Percentiles rank a stretch among this genome's conserved stretches.
Conservation (phyloP, 768 basidiomycete genomes). For the Termitomyces sp. region DNA sequence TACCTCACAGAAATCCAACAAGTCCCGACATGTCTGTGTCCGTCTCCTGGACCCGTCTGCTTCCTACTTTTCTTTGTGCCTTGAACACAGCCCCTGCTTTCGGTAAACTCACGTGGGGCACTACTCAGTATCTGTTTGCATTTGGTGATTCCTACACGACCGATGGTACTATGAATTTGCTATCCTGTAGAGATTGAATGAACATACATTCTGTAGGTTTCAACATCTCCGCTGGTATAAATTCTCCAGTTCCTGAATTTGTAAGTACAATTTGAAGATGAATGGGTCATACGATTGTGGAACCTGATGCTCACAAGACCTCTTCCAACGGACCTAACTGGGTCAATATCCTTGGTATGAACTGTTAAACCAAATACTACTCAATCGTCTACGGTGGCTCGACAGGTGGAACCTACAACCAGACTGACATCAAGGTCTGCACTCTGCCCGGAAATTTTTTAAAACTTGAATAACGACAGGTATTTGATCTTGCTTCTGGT, state of each 20-base stretch:
- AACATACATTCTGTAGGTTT: slow-evolving; percentile 29
- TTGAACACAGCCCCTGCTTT: slow-evolving; percentile 5
- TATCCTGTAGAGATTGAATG: neutral
- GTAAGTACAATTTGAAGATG: slow-evolving; percentile 25
- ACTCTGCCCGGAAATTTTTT: neutral
- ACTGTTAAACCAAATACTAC: neutral
- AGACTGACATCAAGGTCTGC: slow-evolving; percentile 42
- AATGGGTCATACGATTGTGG: neutral
- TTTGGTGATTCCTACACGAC: slow-evolving; percentile 64
- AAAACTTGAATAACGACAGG: slow-evolving; percentile 6
- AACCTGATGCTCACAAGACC: slow-evolving; percentile 26
- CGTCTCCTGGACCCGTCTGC: slow-evolving; percentile 2
- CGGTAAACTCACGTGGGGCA: slow-evolving; percentile 40
- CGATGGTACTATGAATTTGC: slow-evolving; percentile 23
- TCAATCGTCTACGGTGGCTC: neutral
- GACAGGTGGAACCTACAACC: slow-evolving; percentile 47
- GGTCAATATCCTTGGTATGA: slow-evolving; percentile 46
- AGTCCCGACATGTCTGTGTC: neutral
- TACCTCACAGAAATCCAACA: neutral
- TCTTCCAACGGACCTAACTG: slow-evolving; percentile 62
- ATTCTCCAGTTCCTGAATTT: slow-evolving; percentile 44
- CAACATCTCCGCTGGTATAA: slow-evolving; percentile 50
- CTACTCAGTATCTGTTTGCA: slow-evolving; percentile 49
- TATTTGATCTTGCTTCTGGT: slow-evolving; percentile 18
- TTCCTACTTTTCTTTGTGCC: neutral